These are phyloP conservation scores for Coemansia sp. DNA, from an alignment of 192 early-diverging fungal species.

Conservation along the genomic window DNA sequence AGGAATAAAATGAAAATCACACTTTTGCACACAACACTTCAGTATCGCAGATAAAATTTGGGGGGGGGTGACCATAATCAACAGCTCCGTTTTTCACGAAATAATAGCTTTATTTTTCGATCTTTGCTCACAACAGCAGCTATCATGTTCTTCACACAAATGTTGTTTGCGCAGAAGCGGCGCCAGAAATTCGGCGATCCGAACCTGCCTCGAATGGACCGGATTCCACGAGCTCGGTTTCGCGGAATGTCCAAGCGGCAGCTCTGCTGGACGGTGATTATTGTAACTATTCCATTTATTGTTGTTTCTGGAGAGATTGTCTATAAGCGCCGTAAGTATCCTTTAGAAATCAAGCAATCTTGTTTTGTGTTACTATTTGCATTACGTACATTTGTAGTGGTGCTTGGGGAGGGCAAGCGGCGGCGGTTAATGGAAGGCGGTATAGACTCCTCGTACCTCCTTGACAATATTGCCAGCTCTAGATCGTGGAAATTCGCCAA, in stretches of 20 bases:
- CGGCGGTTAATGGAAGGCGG: slow-evolving; percentile 37
- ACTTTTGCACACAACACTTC: background rate
- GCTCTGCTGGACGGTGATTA: slow-evolving; percentile 51
- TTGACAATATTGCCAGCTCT: slow-evolving; percentile 42
- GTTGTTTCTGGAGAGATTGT: slow-evolving; percentile 38
- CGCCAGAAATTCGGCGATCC: slow-evolving; percentile 34
- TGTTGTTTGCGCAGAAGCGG: slow-evolving; percentile 21
- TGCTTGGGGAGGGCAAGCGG: slow-evolving; percentile 44
- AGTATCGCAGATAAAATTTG: too few species aligned
- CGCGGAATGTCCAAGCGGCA: slow-evolving; percentile 42
- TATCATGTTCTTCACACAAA: slow-evolving; percentile 30
- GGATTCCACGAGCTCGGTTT: slow-evolving; percentile 33
- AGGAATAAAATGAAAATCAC: slow-evolving; percentile 6
- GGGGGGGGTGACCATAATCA: too few species aligned
- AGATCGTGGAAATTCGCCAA: background rate
- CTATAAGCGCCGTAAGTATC: slow-evolving; percentile 45
- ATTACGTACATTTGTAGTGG: slow-evolving; percentile 19
- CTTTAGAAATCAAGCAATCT: too few species aligned
- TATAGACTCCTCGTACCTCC: slow-evolving; percentile 28
- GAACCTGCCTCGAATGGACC: slow-evolving; percentile 34
- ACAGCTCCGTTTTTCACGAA: too few species aligned
- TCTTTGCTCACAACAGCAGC: background rate
- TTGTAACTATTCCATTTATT: slow-evolving; percentile 46
- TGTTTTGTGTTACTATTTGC: background rate
- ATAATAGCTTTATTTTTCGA: too few species aligned